Percentiles rank a stretch among this genome's conserved stretches.
These are phyloP conservation scores for Elsinoe arachidis DNA, from an alignment of 2,329 filamentous ascomycete genomes.

Conservation along the genomic window DNA sequence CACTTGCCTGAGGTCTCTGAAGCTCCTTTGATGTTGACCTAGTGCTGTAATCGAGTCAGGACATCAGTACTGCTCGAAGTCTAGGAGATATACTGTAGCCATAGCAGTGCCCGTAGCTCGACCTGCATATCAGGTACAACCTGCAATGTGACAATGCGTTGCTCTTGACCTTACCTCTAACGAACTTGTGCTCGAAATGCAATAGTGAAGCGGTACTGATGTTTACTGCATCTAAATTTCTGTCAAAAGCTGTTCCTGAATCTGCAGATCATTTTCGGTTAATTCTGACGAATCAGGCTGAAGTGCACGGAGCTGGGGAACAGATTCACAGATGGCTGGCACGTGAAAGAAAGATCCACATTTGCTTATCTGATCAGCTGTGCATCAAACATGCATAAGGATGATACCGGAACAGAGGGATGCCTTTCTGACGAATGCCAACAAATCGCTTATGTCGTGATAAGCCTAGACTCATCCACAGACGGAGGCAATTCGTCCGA, in stretches of 20 bases:
- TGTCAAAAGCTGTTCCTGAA: background rate
- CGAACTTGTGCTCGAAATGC: no score
- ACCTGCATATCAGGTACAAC: no score
- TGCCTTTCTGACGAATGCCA: background rate
- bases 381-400: constrained; percentile 8
- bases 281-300: background rate
- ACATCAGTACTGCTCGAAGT: no score
- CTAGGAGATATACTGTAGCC: no score
- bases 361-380: constrained; percentile 8
- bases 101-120: no score
- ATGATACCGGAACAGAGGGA: background rate
- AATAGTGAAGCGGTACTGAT: no score
- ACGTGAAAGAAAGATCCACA: constrained; percentile 4
- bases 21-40: no score
- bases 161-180: no score
- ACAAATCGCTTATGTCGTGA: background rate
- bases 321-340: background rate
- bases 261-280: background rate
- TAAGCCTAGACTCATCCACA: background rate
- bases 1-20: no score
- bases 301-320: background rate
- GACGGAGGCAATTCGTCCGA: background rate
- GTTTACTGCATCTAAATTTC: background rate
- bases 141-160: no score
- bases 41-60: no score